Evolutionary conservation across 176 grass and related monocot genomes (phyloP), one percentile per base, ranked within the genome.

Genomic region (Avena atlantica): DNA sequence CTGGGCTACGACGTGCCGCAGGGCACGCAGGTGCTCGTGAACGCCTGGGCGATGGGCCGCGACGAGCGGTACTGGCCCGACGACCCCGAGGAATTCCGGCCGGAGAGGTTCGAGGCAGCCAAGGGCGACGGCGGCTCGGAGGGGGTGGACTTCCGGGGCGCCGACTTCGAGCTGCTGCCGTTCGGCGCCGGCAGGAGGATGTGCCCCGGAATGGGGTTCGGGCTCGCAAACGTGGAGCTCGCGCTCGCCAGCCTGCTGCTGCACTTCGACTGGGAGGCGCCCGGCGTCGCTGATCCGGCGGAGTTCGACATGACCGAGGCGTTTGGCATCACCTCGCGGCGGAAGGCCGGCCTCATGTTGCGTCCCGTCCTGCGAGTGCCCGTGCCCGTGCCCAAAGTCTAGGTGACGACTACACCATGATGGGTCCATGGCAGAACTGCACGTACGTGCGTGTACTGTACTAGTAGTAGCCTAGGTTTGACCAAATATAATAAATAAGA

Each of bases 11-110:
- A 87, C 65, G 89, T 95, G 66, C 88, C 93, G 0, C 20, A 2
- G 15, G 74, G 86, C 23, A 86, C 88, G 21, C 87, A 84, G 9
- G 56, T 91, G 81, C 49, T 95, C 2, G 70, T 95, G 1, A 95
- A 93, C 88, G 91, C 42, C 25, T 93, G 89, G 91, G 94, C 94
- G 34, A 55, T 94, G 16, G 86, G 89, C 12, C 89, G 83, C 62
- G 92, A 94, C 66, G 88, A 68, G n/a, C 40, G 34, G 6, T 94
- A 89, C 83, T 93, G 89, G 89, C 16, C 85, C 0, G 86, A 69
- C 0, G 79, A 88, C 29, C 86, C 92, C 4, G 92, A 94, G 59
- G 87, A 10, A 70, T 92, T 88, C 50, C 66, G 80, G 68, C 82
- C 86, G 10, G 87, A 92, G 64, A 19, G 88, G n/a, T 90, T 90